Percentiles rank a stretch among this genome's conserved stretches.
These are phyloP conservation scores for Fusarium continuum DNA, from an alignment of 2,329 filamentous ascomycete genomes.

Conservation along the genomic window DNA sequence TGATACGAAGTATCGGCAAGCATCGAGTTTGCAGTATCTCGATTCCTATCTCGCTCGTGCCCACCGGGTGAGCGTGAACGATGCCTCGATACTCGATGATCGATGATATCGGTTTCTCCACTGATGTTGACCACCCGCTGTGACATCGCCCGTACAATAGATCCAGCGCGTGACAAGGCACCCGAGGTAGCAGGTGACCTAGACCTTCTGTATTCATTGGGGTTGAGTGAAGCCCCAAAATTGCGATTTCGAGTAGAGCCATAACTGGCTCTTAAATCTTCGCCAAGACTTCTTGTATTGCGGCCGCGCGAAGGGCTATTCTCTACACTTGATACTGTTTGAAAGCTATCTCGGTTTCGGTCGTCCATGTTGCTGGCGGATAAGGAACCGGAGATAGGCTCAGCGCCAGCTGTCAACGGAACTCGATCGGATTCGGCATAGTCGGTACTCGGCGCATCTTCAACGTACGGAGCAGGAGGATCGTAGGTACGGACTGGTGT, in stretches of 20 bases:
- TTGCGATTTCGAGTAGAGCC: conserved; percentile 61
- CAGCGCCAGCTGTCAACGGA: conserved; percentile 64
- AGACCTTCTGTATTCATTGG: conserved; percentile 63
- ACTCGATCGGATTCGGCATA: conserved; percentile 66
- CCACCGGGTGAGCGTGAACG: conserved; percentile 65
- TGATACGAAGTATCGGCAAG: conserved; percentile 61
- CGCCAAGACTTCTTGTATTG: conserved; percentile 63
- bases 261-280: conserved; percentile 66
- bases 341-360: conserved; percentile 63
- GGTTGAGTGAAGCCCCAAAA: conserved; percentile 65
- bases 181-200: conserved; percentile 70
- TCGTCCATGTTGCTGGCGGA: conserved; percentile 52
- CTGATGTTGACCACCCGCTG: conserved; percentile 98
- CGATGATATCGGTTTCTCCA: conserved; percentile 86
- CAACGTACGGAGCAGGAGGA: conserved; percentile 49
- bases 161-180: conserved; percentile 74
- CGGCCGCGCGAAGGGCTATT: conserved; percentile 62
- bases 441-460: conserved; percentile 46
- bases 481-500: conserved; percentile 43
- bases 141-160: conserved; percentile 86
- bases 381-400: conserved; percentile 64
- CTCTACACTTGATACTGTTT: conserved; percentile 64
- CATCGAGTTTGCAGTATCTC: conserved; percentile 46
- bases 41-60: conserved; percentile 47
- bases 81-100: conserved; percentile 72